phyloP scores from a whole-genome alignment of 768 basidiomycete genomes.

The Steccherinum ochraceum region DNA sequence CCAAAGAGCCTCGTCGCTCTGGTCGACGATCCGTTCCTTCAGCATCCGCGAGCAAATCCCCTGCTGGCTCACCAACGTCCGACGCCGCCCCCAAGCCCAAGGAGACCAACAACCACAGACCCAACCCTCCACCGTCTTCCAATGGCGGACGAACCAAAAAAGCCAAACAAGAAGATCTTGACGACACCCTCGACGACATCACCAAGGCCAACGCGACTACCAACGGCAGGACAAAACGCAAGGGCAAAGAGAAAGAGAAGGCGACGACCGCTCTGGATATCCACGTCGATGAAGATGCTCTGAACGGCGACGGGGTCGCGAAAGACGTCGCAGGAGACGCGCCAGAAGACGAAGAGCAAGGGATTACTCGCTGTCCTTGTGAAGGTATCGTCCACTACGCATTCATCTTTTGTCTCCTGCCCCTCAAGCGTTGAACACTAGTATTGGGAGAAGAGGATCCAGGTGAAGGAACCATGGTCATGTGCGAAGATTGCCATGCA shows the following conservation, averaged over 20 bases:
- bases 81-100: constrained; percentile 28
- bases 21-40: constrained; percentile 68
- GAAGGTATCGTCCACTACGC: constrained; percentile 56
- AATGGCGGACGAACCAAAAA: constrained; percentile 42
- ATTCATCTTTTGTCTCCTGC: constrained; percentile 19
- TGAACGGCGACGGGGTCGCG: constrained; percentile 21
- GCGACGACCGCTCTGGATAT: constrained; percentile 19
- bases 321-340: constrained; percentile 35
- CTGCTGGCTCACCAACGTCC: constrained; percentile 56
- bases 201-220: constrained; percentile 34
- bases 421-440: background rate
- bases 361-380: constrained; percentile 80
- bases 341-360: constrained; percentile 47
- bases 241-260: constrained; percentile 57
- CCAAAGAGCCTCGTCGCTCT: constrained; percentile 72
- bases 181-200: constrained; percentile 50
- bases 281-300: constrained; percentile 21
- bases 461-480: constrained; percentile 89
- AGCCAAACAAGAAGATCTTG: constrained; percentile 68
- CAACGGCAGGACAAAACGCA: constrained; percentile 51
- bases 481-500: constrained; percentile 93
- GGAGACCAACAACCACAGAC: constrained; percentile 16
- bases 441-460: constrained; percentile 53
- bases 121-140: constrained; percentile 16
- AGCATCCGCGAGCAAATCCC: constrained; percentile 64